phyloP scores from a whole-genome alignment of 83 land plant genomes.

The Picea engelmannii region DNA sequence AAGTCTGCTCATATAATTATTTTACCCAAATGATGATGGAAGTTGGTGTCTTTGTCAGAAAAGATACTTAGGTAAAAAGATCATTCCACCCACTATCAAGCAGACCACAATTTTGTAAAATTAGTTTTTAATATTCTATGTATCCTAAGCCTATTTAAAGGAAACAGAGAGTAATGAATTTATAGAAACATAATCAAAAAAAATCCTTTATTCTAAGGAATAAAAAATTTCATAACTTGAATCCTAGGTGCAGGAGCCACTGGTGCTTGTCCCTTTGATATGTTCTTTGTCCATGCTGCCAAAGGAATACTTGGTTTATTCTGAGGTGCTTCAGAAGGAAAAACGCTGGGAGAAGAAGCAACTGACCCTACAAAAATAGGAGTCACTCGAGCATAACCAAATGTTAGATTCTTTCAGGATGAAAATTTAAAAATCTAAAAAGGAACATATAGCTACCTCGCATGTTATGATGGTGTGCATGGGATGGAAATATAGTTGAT shows the following conservation, averaged over 20 bases:
- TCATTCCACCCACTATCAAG: too few species aligned
- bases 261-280: neutral
- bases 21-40: too few species aligned
- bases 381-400: neutral
- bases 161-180: neutral
- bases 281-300: neutral
- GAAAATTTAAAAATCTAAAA: neutral
- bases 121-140: too few species aligned
- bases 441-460: neutral
- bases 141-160: too few species aligned
- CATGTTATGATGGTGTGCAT: neutral
- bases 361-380: neutral
- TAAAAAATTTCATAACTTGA: neutral
- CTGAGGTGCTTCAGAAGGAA: neutral
- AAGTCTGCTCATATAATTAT: too few species aligned
- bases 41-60: too few species aligned
- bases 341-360: constrained; percentile 2
- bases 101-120: too few species aligned
- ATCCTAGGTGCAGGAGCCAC: neutral
- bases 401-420: neutral
- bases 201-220: neutral
- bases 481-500: constrained; percentile 6
- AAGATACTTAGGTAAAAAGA: too few species aligned
- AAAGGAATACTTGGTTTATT: neutral
- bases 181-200: neutral